Evolutionary conservation across 75 land plant species (phyloP).

Genomic region (Cunninghamia lanceolata): DNA sequence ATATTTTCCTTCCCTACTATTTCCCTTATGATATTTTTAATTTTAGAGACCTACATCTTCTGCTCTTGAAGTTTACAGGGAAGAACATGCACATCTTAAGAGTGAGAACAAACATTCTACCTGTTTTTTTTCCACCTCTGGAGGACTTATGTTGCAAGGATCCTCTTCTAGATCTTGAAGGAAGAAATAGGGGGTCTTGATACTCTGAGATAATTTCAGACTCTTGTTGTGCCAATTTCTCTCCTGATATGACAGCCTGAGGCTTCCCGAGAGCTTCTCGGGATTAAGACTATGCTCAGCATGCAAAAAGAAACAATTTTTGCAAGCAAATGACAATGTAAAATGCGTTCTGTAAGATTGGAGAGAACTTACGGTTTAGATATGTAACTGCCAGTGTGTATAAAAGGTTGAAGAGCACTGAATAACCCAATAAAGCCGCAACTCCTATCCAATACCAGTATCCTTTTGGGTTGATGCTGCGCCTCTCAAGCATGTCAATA

Average conservation of each 20-base stretch:
- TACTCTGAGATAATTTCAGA: slow-evolving; percentile 4
- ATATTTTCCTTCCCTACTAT: background rate
- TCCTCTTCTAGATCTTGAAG: background rate
- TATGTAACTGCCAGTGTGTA: slow-evolving; percentile 11
- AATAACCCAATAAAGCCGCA: slow-evolving; percentile 13
- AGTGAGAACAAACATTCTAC: slow-evolving; percentile 17
- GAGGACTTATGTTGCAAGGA: slow-evolving; percentile 24
- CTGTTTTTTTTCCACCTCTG: slow-evolving; percentile 34
- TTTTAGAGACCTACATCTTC: background rate
- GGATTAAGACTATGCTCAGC: background rate
- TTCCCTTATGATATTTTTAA: background rate
- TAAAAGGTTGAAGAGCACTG: slow-evolving; percentile 10
- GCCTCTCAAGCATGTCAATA: slow-evolving; percentile 31
- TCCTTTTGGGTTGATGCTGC: slow-evolving; percentile 17
- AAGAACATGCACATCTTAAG: background rate
- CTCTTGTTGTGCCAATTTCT: slow-evolving; percentile 30
- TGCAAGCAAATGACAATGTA: background rate
- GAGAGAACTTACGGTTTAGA: slow-evolving; percentile 13
- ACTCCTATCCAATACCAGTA: slow-evolving; percentile 25
- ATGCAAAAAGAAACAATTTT: background rate
- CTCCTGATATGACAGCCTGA: slow-evolving; percentile 75
- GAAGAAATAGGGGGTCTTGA: background rate
- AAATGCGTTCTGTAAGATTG: background rate
- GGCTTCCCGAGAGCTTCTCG: slow-evolving; percentile 59
- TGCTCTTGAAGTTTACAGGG: background rate